Conservation (phyloP, 2,329 filamentous ascomycete species). For the Xylariaceae sp. region DNA sequence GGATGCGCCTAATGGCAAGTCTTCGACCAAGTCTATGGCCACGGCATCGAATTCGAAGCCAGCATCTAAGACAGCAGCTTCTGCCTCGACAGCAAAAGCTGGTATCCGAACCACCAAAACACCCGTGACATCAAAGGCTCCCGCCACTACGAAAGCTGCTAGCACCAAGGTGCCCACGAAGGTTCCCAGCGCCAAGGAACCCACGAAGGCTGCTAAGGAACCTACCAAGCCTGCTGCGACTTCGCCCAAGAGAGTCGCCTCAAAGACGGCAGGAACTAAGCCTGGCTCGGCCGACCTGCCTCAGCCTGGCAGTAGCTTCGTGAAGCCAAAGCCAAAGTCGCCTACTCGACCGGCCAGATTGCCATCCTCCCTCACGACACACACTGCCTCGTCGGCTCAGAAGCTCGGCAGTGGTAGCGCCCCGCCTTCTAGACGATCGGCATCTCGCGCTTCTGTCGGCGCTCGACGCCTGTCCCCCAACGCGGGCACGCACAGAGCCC, state of each 20-base stretch:
- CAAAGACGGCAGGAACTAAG: constrained; percentile 36
- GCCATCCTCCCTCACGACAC: constrained; percentile 61
- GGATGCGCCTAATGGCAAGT: constrained; percentile 20
- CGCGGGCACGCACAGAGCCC: constrained; percentile 36
- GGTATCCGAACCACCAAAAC: constrained; percentile 36
- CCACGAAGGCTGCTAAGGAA: constrained; percentile 35
- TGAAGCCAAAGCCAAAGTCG: constrained; percentile 60
- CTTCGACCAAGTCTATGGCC: constrained; percentile 25
- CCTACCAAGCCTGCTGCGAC: constrained; percentile 29
- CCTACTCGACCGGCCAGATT: constrained; percentile 64
- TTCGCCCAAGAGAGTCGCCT: constrained; percentile 33
- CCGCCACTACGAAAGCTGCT: constrained; percentile 32
- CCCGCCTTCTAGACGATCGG: constrained; percentile 36
- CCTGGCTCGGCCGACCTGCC: constrained; percentile 39
- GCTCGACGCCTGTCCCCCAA: constrained; percentile 28
- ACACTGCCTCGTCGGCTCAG: constrained; percentile 63
- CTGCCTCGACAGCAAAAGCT: constrained; percentile 29
- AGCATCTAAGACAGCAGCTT: constrained; percentile 19
- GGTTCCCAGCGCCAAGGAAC: background rate
- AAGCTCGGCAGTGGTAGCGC: constrained; percentile 44
- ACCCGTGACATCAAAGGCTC: constrained; percentile 26
- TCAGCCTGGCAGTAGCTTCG: constrained; percentile 40
- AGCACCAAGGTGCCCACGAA: constrained; percentile 27
- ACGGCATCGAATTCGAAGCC: constrained; percentile 30
- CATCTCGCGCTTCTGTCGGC: constrained; percentile 38